These are phyloP conservation scores for Tricholoma furcatifolium DNA, from an alignment of 768 basidiomycete species.

Conservation along the genomic window DNA sequence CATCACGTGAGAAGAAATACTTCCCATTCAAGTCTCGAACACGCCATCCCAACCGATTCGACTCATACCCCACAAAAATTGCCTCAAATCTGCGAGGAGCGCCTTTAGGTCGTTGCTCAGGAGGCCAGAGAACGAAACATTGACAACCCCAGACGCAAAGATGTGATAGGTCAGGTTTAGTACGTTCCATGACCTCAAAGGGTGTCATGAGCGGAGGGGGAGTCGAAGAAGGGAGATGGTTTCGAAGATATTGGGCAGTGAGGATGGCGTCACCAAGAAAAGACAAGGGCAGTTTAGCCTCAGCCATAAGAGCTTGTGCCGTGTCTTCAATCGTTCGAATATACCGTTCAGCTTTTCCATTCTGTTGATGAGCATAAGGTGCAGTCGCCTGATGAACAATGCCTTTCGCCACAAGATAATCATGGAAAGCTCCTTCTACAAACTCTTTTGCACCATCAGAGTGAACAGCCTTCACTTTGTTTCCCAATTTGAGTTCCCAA, in stretches of 20 bases:
- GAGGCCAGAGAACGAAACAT: too few relatives aligned
- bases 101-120: constrained; percentile 20
- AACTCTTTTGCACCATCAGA: too few relatives aligned
- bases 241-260: constrained; percentile 19
- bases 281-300: not conserved
- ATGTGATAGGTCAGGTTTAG: not conserved
- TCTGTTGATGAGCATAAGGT: too few relatives aligned
- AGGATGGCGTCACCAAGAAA: not conserved
- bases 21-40: too few relatives aligned
- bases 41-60: not conserved
- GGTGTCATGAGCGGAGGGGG: constrained; percentile 19
- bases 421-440: too few relatives aligned
- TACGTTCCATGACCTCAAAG: constrained; percentile 12
- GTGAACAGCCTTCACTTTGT: not conserved
- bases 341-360: too few relatives aligned
- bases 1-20: not conserved
- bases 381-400: constrained; percentile 9
- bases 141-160: constrained; percentile 23
- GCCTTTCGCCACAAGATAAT: not conserved
- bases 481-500: not conserved
- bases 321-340: too few relatives aligned
- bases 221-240: constrained; percentile 21
- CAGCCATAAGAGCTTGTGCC: constrained; percentile 14
- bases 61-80: constrained; percentile 11
- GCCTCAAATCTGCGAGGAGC: too few relatives aligned